A percentile compares a stretch with the other conserved stretches of the same genome.
phyloP scores from a whole-genome alignment of 2,329 filamentous ascomycete species.

The Aspergillus fumigatus region DNA sequence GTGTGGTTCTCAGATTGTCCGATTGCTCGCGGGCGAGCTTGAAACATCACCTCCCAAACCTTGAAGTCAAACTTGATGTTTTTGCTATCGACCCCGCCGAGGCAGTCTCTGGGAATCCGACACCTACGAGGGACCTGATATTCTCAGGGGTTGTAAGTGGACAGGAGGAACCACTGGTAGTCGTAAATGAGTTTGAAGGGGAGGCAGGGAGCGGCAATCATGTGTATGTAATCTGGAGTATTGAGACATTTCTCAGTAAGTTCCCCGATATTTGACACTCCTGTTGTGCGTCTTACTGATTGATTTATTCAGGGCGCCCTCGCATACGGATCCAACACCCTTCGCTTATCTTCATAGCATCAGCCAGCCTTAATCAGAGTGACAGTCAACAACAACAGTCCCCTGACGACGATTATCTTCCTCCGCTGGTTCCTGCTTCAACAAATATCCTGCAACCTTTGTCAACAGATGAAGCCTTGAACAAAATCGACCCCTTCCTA shows the following conservation, averaged over 20 bases:
- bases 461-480: slow-evolving; percentile 45
- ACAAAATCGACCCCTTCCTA: slow-evolving; percentile 48
- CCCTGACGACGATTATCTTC: slow-evolving; percentile 49
- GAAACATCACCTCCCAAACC: slow-evolving; percentile 45
- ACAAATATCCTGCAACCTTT: slow-evolving; percentile 56
- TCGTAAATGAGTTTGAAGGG: slow-evolving; percentile 41
- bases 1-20: slow-evolving; percentile 49
- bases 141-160: slow-evolving; percentile 37
- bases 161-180: slow-evolving; percentile 41
- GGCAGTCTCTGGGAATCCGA: slow-evolving; percentile 38
- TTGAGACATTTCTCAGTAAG: slow-evolving; percentile 40
- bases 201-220: slow-evolving; percentile 36
- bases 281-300: slow-evolving; percentile 9
- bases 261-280: neutral
- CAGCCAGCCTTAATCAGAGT: slow-evolving; percentile 42
- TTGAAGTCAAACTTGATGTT: slow-evolving; percentile 50
- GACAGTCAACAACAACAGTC: slow-evolving; percentile 34
- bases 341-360: slow-evolving; percentile 51
- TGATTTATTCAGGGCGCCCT: slow-evolving; percentile 32
- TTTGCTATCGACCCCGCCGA: slow-evolving; percentile 39
- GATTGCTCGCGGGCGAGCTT: slow-evolving; percentile 46
- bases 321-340: slow-evolving; percentile 53
- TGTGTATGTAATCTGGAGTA: slow-evolving; percentile 43
- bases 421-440: slow-evolving; percentile 52
- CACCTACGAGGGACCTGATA: slow-evolving; percentile 39